Percentiles rank a stretch among this genome's conserved stretches.
Conservation (phyloP, 345 rosid species). For the Brassica napus region DNA sequence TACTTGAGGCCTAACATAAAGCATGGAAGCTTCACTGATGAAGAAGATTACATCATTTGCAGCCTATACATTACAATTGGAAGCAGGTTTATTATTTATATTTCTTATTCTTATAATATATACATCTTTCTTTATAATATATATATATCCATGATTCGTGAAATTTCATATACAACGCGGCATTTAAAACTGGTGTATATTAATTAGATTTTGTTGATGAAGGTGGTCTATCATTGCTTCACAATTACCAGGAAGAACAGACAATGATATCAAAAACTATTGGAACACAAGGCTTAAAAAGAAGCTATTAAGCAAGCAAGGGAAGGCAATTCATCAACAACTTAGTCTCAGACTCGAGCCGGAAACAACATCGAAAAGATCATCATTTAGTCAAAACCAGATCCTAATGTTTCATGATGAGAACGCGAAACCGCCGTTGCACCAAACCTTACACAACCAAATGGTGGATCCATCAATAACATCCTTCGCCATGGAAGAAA, state of each 20-base stretch:
- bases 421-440: neutral
- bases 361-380: neutral
- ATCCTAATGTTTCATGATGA: constrained; percentile 1
- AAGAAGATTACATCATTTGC: constrained; percentile 65
- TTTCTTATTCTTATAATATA: neutral
- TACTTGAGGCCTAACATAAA: constrained; percentile 69
- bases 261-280: constrained; percentile 40
- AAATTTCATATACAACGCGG: neutral
- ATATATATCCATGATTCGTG: neutral
- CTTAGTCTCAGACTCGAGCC: constrained; percentile 10
- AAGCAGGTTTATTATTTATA: constrained; percentile 28
- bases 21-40: constrained; percentile 72
- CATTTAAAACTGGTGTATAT: neutral
- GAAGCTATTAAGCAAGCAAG: constrained; percentile 35
- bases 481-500: constrained; percentile 27
- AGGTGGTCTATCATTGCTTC: constrained; percentile 44
- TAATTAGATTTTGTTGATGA: constrained; percentile 3
- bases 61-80: constrained; percentile 56
- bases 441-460: constrained; percentile 11
- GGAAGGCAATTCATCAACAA: constrained; percentile 30
- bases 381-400: constrained; percentile 17
- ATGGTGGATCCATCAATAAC: constrained; percentile 16
- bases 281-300: constrained; percentile 39
- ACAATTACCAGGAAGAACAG: constrained; percentile 43
- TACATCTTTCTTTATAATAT: neutral